These are phyloP conservation scores for Saturnispora besseyi DNA, from an alignment of 805 yeast species.

Conservation along the genomic window DNA sequence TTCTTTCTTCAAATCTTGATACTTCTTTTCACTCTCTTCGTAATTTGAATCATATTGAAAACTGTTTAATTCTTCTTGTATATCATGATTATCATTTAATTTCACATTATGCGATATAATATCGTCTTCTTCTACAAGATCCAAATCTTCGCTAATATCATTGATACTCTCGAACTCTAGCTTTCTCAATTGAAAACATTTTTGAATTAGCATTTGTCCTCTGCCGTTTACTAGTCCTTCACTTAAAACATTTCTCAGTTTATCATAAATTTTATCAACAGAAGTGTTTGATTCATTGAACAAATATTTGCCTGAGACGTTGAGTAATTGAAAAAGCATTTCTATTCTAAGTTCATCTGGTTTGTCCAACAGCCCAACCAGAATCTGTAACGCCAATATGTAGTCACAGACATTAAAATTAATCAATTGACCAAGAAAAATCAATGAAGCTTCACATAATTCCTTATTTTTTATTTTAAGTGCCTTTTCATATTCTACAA, in stretches of 20 bases:
- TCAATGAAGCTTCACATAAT: slow-evolving; percentile 33
- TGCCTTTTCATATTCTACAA: slow-evolving; percentile 49
- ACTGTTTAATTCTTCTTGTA: slow-evolving; percentile 37
- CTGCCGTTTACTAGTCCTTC: slow-evolving; percentile 39
- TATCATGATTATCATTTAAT: slow-evolving; percentile 42
- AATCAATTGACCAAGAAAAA: slow-evolving; percentile 53
- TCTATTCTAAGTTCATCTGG: slow-evolving; percentile 48
- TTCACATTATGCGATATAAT: slow-evolving; percentile 45
- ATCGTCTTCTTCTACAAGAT: slow-evolving; percentile 58
- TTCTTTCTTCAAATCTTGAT: slow-evolving; percentile 34
- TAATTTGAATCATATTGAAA: slow-evolving; percentile 45
- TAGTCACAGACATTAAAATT: slow-evolving; percentile 56
- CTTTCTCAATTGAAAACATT: slow-evolving; percentile 42
- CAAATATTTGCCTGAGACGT: slow-evolving; percentile 44
- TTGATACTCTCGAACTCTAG: slow-evolving; percentile 33
- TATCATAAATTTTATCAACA: slow-evolving; percentile 41
- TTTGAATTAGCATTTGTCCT: slow-evolving; percentile 40
- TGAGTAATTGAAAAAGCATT: slow-evolving; percentile 42
- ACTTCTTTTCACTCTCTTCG: slow-evolving; percentile 41
- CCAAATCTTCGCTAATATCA: slow-evolving; percentile 38
- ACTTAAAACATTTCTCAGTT: slow-evolving; percentile 51
- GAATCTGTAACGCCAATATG: slow-evolving; percentile 42
- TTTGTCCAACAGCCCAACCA: slow-evolving; percentile 36
- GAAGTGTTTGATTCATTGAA: slow-evolving; percentile 28
- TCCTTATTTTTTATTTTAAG: slow-evolving; percentile 39